A percentile compares a stretch with the other conserved stretches of the same genome.
These are phyloP conservation scores for Curvularia sp. DNA, from an alignment of 2,329 filamentous ascomycete genomes.

Conservation along the genomic window DNA sequence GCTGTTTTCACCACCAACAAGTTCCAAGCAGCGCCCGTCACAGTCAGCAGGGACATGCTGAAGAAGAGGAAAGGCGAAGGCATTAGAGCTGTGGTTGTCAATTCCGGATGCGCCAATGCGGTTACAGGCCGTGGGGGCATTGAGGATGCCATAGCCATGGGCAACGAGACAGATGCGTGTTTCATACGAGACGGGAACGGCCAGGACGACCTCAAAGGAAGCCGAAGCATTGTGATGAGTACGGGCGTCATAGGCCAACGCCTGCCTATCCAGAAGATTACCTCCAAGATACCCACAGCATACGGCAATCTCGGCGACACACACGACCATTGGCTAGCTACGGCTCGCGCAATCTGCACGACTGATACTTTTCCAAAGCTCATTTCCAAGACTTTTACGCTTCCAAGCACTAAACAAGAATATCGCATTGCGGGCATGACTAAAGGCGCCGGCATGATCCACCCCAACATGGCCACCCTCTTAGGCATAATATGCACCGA, in stretches of 20 bases:
- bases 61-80: constrained; percentile 70
- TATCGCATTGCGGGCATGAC: constrained; percentile 94
- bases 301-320: constrained; percentile 73
- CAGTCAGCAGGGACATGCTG: constrained; percentile 78
- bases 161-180: constrained; percentile 73
- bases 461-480: constrained; percentile 97
- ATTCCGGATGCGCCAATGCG: constrained; percentile 96
- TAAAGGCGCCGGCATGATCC: constrained; percentile 98
- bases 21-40: constrained; percentile 95
- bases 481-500: constrained; percentile 93
- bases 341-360: constrained; percentile 92
- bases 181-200: constrained; percentile 51
- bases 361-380: constrained; percentile 99
- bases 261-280: constrained; percentile 89
- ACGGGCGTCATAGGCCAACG: constrained; percentile 97
- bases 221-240: constrained; percentile 91
- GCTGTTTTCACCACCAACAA: constrained; percentile 98
- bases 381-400: constrained; percentile 79
- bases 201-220: constrained; percentile 55
- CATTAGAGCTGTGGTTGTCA: constrained; percentile 84
- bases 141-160: constrained; percentile 89
- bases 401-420: constrained; percentile 79
- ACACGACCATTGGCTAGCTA: constrained; percentile 85
- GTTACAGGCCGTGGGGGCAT: constrained; percentile 91
- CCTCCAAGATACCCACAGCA: constrained; percentile 79